Evolutionary conservation across 805 yeast genomes (phyloP).

Genomic region (Yamadazyma paraphyllophila): DNA sequence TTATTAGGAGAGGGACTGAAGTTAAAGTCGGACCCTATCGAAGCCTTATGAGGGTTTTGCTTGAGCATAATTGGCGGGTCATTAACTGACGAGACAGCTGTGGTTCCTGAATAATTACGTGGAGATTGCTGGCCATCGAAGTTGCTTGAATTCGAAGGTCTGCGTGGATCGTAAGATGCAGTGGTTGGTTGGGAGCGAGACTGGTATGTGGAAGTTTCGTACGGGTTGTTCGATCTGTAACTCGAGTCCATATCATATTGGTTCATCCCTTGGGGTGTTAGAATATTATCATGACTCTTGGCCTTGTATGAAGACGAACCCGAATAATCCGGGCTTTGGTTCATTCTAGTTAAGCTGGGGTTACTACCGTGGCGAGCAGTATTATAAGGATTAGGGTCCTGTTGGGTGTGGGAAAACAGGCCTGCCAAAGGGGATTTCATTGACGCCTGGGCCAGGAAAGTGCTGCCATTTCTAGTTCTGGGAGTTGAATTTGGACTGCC

Average conservation of each 20-base stretch:
- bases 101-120: conserved; percentile 13
- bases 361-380: not conserved
- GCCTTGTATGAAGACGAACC: not conserved
- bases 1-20: conserved; percentile 16
- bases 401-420: not conserved
- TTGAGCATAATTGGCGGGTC: conserved; percentile 8
- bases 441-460: conserved; percentile 6
- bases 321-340: not conserved
- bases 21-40: conserved; percentile 12
- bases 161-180: not conserved
- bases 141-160: not conserved
- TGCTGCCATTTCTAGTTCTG: conserved; percentile 3
- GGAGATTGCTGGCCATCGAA: not conserved
- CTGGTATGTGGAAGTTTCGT: not conserved
- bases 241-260: not conserved
- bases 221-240: not conserved
- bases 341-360: not conserved
- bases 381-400: not conserved
- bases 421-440: not conserved
- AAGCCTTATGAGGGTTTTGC: conserved; percentile 7
- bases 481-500: conserved; percentile 8
- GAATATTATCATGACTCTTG: not conserved
- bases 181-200: not conserved
- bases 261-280: not conserved
- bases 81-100: conserved; percentile 12